These are phyloP conservation scores for Strigomonas culicis DNA, from an alignment of 208 protist species.

Conservation along the genomic window DNA sequence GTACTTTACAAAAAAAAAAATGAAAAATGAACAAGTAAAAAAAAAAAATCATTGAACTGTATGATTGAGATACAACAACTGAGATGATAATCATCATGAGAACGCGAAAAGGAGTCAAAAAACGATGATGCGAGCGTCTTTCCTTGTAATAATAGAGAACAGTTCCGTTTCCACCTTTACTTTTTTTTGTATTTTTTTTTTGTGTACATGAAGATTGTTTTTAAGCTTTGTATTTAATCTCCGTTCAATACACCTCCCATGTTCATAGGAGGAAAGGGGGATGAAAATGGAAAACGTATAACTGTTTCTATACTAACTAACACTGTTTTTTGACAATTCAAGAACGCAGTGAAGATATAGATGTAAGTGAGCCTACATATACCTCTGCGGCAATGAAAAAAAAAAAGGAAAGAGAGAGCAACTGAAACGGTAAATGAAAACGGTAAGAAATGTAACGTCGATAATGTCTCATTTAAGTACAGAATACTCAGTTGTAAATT, in stretches of 20 bases:
- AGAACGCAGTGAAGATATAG: no score
- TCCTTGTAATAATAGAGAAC: neutral
- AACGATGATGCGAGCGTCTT: neutral
- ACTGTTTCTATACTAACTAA: no score
- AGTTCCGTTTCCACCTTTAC: neutral
- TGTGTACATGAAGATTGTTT: no score
- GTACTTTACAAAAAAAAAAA: constrained; percentile 1
- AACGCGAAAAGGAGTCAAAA: neutral
- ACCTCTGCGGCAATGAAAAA: neutral
- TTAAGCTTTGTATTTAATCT: no score
- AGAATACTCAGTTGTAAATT: no score
- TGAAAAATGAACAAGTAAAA: constrained; percentile 8
- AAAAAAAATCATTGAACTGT: neutral
- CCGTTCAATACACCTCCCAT: no score
- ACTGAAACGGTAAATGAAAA: constrained; percentile 12
- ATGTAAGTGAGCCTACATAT: neutral
- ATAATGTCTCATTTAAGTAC: no score
- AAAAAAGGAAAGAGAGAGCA: constrained; percentile 9
- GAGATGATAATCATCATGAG: neutral
- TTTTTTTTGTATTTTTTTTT: no score
- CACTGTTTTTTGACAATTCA: no score
- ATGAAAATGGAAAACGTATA: neutral
- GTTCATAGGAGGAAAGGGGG: no score
- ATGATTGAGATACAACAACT: neutral
- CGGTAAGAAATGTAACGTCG: constrained; percentile 8